Percentiles rank a stretch among this genome's conserved stretches.
These are phyloP conservation scores for Myriangium duriaei DNA, from an alignment of 2,329 filamentous ascomycete genomes.

Conservation along the genomic window DNA sequence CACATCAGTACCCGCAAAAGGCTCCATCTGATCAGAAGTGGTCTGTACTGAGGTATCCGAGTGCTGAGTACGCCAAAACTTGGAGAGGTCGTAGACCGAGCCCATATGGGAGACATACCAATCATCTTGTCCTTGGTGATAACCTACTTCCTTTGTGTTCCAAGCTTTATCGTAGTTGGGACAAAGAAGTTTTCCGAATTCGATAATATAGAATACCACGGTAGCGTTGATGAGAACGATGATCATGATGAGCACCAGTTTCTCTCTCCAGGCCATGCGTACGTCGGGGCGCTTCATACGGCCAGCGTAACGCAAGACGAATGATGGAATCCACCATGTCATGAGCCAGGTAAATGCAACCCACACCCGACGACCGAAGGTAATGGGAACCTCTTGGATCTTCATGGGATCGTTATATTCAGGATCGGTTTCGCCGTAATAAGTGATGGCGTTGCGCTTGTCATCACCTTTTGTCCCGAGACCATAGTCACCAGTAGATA, in stretches of 20 bases:
- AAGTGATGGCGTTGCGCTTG: constrained; percentile 53
- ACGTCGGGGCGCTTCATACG: constrained; percentile 97
- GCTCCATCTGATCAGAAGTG: constrained; percentile 53
- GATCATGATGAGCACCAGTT: constrained; percentile 67
- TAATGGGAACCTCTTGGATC: constrained; percentile 56
- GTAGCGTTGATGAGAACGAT: constrained; percentile 71
- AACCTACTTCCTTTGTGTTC: constrained; percentile 55
- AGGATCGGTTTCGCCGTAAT: constrained; percentile 64
- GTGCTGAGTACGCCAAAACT: constrained; percentile 78
- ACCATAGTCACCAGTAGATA: constrained; percentile 65
- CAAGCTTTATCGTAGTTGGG: constrained; percentile 88
- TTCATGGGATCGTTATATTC: constrained; percentile 67
- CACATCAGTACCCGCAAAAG: constrained; percentile 65
- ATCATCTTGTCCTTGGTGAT: constrained; percentile 59
- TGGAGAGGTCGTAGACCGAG: constrained; percentile 79
- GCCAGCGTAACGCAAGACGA: constrained; percentile 64
- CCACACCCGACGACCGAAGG: constrained; percentile 60
- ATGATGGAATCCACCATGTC: constrained; percentile 92
- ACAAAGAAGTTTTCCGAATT: constrained; percentile 72
- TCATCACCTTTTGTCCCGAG: constrained; percentile 77
- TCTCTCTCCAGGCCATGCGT: constrained; percentile 94
- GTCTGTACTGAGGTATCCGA: constrained; percentile 58
- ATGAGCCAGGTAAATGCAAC: constrained; percentile 69
- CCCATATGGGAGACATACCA: constrained; percentile 83
- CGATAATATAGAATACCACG: constrained; percentile 86